Evolutionary conservation across 805 yeast species (phyloP).

Genomic region (Cyberlindnera galapagoensis): DNA sequence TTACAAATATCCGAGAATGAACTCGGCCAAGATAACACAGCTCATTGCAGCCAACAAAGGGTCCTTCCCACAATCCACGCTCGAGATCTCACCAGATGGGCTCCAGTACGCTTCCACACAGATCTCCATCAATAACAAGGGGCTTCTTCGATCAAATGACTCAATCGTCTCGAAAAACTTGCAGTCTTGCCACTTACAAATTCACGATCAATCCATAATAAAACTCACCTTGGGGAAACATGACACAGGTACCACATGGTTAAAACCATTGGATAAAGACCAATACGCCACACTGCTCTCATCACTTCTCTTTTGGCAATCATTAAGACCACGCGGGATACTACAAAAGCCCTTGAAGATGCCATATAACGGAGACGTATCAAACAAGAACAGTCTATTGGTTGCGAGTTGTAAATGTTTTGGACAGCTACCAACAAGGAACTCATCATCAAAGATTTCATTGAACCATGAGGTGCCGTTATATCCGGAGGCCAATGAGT

Average conservation of each 20-base stretch:
- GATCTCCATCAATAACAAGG: too few species aligned
- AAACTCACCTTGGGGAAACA: too few species aligned
- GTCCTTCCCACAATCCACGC: too few species aligned
- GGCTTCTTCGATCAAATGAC: neutral
- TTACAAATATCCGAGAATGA: too few species aligned
- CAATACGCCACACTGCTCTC: conserved; percentile 38
- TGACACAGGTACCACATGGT: too few species aligned
- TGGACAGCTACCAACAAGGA: conserved; percentile 39
- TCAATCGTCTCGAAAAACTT: neutral
- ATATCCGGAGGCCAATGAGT: conserved; percentile 32
- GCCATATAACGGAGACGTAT: conserved; percentile 21
- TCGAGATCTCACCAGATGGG: too few species aligned
- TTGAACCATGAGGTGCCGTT: conserved; percentile 16
- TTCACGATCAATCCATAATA: too few species aligned
- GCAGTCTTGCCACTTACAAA: neutral
- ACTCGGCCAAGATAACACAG: too few species aligned
- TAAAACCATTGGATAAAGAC: conserved; percentile 19
- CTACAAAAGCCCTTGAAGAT: conserved; percentile 34
- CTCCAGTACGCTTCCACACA: too few species aligned
- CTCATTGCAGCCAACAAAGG: too few species aligned
- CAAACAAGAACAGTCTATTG: conserved; percentile 33
- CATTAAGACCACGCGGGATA: conserved; percentile 43
- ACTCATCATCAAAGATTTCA: conserved; percentile 10
- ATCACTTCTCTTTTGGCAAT: conserved; percentile 50
- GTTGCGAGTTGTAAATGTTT: conserved; percentile 61